phyloP scores from a whole-genome alignment of 192 early-diverging fungal species.

The Piromyces finnis region DNA sequence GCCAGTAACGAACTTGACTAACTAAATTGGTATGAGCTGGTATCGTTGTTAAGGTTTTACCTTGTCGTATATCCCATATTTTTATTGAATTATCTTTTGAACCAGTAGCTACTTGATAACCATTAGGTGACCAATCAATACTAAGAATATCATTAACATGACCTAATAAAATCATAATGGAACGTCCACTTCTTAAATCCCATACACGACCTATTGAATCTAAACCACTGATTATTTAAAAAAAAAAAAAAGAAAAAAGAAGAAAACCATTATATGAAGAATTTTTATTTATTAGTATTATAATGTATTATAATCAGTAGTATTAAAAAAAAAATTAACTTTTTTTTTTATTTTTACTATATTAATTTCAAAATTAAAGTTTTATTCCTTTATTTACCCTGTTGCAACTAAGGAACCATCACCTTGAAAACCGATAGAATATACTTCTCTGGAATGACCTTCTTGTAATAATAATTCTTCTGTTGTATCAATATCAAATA shows the following conservation, averaged over 20 bases:
- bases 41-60: slow-evolving; percentile 60
- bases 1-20: slow-evolving; percentile 50
- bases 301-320: no score
- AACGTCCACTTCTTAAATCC: slow-evolving; percentile 85
- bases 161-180: slow-evolving; percentile 70
- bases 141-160: slow-evolving; percentile 80
- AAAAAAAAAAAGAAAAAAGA: no score
- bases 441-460: slow-evolving; percentile 87
- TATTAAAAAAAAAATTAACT: no score
- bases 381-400: slow-evolving; percentile 20
- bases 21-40: slow-evolving; percentile 85
- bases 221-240: slow-evolving; percentile 33
- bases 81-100: slow-evolving; percentile 79
- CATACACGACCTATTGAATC: slow-evolving; percentile 88
- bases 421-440: slow-evolving; percentile 74
- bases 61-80: slow-evolving; percentile 78
- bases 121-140: slow-evolving; percentile 85
- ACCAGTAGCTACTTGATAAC: slow-evolving; percentile 79
- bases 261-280: no score
- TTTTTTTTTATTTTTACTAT: no score
- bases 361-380: no score
- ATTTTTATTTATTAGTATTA: no score
- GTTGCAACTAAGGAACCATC: slow-evolving; percentile 83
- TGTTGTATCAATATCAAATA: slow-evolving; percentile 77
- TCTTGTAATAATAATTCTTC: slow-evolving; percentile 75